Base-by-base conservation (phyloP, 1,139 yeast species). In the Debaryomyces sp. region DNA sequence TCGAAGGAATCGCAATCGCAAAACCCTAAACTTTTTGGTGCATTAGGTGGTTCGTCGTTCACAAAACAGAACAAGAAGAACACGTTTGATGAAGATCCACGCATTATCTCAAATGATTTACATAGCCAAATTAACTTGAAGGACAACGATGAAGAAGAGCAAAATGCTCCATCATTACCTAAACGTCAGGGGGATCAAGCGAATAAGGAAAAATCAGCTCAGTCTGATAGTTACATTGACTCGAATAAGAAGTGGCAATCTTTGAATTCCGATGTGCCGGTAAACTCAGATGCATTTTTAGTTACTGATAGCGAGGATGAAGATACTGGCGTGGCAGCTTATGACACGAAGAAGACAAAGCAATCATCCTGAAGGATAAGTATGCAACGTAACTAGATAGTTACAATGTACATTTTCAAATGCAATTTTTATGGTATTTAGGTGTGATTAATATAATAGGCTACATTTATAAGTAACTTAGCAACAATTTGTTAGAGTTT, bases 281-380 rank as follows among this genome's bases (percentile, higher is more conserved):
- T 77, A 33, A 81, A 78, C 51, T 80, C 84, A 46, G 92, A 86
- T 59, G 89, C 91, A 1, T 88, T 88, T 62, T 77, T 86, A 60
- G 87, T 88, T 40, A 89, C 88, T 46, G 94, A 87, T 58, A 82
- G 87, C 61, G 95, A 88, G 56, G 92, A 86, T 49, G 91, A 86
- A 47, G 84, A 81, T 26, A 65, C 60, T 3, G 56, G 43, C 10
- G 30, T 46, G 17, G 39, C 44, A 18, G 36, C 41, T 22, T 41
- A 41, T 15, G 36, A 41, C 13, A 32, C 43, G 1, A 30, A 29
- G 27, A 30, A 30, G 13, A 17, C 43, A 30, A 32, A 12, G 18
- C 32, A 41, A 27, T 26, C 30, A 12, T 27, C 34, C 10, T 39
- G 38, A 35, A 15, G 18, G 23, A n/a, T 34, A 7, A 12, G 6